phyloP scores from a whole-genome alignment of 179 eudicot genomes.

The Carnegiea gigantea region DNA sequence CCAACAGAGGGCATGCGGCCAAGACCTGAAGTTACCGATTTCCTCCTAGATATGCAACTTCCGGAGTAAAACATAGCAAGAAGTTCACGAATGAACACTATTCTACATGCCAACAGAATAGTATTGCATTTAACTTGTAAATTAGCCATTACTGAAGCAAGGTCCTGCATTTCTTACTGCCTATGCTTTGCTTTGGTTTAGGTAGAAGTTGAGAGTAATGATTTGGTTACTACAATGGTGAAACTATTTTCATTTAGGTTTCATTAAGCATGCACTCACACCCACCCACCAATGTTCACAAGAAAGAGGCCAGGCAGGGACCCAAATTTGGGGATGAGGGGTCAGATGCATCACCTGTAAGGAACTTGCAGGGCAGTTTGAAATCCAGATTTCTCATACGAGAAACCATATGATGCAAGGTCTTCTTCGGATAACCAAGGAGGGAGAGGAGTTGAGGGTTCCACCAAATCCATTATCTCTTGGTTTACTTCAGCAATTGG shows the following conservation, averaged over 20 bases:
- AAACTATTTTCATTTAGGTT: neutral
- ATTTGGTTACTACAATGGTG: neutral
- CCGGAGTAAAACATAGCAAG: neutral
- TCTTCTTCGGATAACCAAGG: slow-evolving; percentile 75
- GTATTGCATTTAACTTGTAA: neutral
- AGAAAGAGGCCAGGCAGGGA: neutral
- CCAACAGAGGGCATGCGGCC: neutral
- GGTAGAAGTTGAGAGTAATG: neutral
- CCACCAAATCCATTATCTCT: slow-evolving; percentile 74
- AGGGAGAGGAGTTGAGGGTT: slow-evolving; percentile 50
- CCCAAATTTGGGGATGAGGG: neutral
- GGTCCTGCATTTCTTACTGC: neutral
- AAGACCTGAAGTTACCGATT: too few species aligned
- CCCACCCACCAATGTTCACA: neutral
- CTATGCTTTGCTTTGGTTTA: neutral
- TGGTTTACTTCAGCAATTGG: slow-evolving; percentile 63
- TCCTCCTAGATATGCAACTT: neutral
- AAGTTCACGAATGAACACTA: neutral
- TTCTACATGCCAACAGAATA: too few species aligned
- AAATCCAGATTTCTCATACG: slow-evolving; percentile 70
- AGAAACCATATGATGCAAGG: slow-evolving; percentile 51
- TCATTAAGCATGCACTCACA: neutral
- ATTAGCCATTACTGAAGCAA: neutral
- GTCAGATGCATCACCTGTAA: slow-evolving; percentile 48
- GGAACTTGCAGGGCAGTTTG: slow-evolving; percentile 67